phyloP scores from a whole-genome alignment of 2,329 filamentous ascomycete species.

The Neurospora sp. region DNA sequence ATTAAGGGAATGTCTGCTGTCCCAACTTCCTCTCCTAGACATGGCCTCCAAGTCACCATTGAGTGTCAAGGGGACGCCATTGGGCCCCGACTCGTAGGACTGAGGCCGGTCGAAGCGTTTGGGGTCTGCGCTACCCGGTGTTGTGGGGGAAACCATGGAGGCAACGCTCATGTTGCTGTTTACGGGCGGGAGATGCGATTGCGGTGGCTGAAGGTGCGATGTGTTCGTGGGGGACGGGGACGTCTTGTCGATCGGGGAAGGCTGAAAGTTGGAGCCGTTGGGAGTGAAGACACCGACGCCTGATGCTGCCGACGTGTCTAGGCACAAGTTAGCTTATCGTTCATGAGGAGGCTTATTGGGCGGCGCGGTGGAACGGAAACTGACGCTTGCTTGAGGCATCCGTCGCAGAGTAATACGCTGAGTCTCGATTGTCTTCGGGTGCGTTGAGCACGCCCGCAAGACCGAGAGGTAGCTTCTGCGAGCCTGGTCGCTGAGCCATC shows the following conservation, averaged over 20 bases:
- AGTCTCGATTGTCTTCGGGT: conserved; percentile 40
- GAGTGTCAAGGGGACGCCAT: conserved; percentile 24
- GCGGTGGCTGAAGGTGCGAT: conserved; percentile 39
- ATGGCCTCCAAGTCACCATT: conserved; percentile 31
- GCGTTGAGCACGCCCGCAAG: conserved; percentile 42
- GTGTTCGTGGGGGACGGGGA: conserved; percentile 45
- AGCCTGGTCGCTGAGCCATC: conserved; percentile 30
- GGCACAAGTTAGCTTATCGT: conserved; percentile 14
- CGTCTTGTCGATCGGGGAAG: conserved; percentile 47
- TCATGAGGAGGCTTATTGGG: background rate
- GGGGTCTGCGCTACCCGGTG: conserved; percentile 32
- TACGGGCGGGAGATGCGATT: conserved; percentile 34
- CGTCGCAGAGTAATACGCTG: conserved; percentile 40
- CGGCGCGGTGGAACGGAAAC: conserved; percentile 15
- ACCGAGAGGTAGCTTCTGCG: conserved; percentile 37
- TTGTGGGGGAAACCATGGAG: conserved; percentile 53
- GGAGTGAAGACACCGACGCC: conserved; percentile 31
- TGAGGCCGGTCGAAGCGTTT: conserved; percentile 34
- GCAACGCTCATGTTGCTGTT: conserved; percentile 55
- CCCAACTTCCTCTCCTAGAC: conserved; percentile 66
- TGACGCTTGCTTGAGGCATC: conserved; percentile 42
- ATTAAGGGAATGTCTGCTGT: conserved; percentile 57
- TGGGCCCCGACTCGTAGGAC: conserved; percentile 30
- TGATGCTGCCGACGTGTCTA: conserved; percentile 38
- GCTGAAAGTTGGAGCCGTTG: conserved; percentile 36